Percentiles rank a stretch among this genome's conserved stretches.
phyloP scores from a whole-genome alignment of 176 grass and related monocot genomes.

The Typha latifolia region DNA sequence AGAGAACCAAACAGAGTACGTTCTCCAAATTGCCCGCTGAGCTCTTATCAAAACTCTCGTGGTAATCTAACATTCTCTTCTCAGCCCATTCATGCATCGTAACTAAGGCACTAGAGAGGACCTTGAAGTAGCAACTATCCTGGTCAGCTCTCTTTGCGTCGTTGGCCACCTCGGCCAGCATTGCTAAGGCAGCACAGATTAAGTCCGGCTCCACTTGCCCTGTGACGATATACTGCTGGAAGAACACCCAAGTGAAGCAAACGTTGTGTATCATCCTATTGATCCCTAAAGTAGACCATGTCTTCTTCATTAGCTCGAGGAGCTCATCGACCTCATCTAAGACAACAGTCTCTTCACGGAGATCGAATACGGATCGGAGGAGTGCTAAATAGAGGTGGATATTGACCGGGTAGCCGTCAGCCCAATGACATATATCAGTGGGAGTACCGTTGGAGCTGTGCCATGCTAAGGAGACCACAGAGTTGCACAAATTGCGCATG shows the following conservation, averaged over 20 bases:
- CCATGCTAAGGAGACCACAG: slow-evolving; percentile 69
- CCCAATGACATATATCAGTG: slow-evolving; percentile 54
- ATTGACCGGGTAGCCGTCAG: slow-evolving; percentile 76
- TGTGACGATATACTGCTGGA: slow-evolving; percentile 75
- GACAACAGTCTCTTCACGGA: slow-evolving; percentile 49
- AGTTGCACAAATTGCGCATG: slow-evolving; percentile 49
- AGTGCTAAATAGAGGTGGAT: slow-evolving; percentile 65
- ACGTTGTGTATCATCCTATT: slow-evolving; percentile 51
- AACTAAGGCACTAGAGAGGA: slow-evolving; percentile 40
- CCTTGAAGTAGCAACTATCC: slow-evolving; percentile 49
- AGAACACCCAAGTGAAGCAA: slow-evolving; percentile 67
- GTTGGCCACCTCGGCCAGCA: slow-evolving; percentile 57
- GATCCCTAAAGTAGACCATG: slow-evolving; percentile 60
- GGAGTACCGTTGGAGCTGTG: slow-evolving; percentile 17
- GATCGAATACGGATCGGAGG: slow-evolving; percentile 63
- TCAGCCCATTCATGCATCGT: slow-evolving; percentile 83
- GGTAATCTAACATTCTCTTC: slow-evolving; percentile 74
- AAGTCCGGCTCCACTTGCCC: slow-evolving; percentile 77
- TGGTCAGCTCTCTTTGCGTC: slow-evolving; percentile 47
- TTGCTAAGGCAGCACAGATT: slow-evolving; percentile 36
- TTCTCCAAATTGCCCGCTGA: slow-evolving; percentile 45
- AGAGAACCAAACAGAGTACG: slow-evolving; percentile 50
- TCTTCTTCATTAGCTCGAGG: slow-evolving; percentile 87
- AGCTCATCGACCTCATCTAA: slow-evolving; percentile 92
- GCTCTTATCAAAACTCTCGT: slow-evolving; percentile 48